Base-by-base conservation (phyloP, 2,329 filamentous ascomycete genomes). In the Aureobasidium zeae region DNA sequence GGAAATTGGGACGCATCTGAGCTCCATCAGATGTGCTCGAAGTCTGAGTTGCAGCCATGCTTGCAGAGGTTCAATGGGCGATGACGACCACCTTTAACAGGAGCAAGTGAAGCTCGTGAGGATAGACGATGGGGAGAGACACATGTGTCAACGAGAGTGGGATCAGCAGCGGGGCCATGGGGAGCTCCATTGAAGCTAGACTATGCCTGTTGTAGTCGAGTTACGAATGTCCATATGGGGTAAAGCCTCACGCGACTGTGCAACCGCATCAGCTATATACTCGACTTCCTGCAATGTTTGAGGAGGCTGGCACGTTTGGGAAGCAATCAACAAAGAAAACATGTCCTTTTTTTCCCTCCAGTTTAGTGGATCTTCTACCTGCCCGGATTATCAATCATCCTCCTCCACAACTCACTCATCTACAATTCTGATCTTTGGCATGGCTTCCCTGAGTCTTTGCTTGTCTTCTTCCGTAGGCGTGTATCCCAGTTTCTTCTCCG, bases 401-500 rank as follows among this genome's bases (percentile, higher is more conserved):
- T n/a, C n/a, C n/a, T n/a, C n/a, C n/a, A n/a, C n/a, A n/a, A n/a
- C n/a, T 42, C 29, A 43, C 39, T 43, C 26, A 10, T 83, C 79
- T 21, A 85, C 71, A 10, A 72, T 57, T 28, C 69, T 72, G 46
- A 89, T 73, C 52, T 68, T 77, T 6, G 83, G 83, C 22, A 77
- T 66, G 34, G 73, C 63, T 37, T 70, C 70, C 36, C 76, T 70
- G 49, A 94, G 61, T 10, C 74, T 74, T 47, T 78, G 76, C 59
- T 77, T 80, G 57, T 94, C 86, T 56, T 82, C 70, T 49, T 85
- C 78, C 1, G 78, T 81, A 1, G 87, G 76, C 28, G 74, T 78
- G 61, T 86, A 74, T 5, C 83, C 83, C 48, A 88, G 73, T 30
- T 73, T 77, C 57, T 83, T 74, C 63, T 89, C 87, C 12, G 81